phyloP scores from a whole-genome alignment of 495 filamentous ascomycete genomes.

The Bathelium albidoporum region DNA sequence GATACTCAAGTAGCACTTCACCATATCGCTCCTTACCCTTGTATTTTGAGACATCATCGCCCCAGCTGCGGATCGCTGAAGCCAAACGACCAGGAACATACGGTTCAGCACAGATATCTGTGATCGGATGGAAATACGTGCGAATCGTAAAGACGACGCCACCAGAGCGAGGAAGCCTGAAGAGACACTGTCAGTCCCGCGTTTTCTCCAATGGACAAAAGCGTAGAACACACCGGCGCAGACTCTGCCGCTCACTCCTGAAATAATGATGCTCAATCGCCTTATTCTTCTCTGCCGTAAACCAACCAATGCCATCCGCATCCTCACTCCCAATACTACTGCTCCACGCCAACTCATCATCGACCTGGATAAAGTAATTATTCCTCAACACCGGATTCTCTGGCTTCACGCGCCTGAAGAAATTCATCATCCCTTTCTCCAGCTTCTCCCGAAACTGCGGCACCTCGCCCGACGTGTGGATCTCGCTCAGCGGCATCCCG shows the following conservation, averaged over 20 bases:
- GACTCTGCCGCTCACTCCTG: constrained; percentile 66
- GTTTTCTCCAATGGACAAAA: background rate
- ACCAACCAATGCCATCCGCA: constrained; percentile 53
- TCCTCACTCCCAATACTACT: constrained; percentile 69
- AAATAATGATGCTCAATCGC: constrained; percentile 70
- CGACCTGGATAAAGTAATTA: constrained; percentile 37
- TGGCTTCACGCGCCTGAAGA: constrained; percentile 30
- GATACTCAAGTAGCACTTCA: constrained; percentile 69
- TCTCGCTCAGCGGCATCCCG: constrained; percentile 72
- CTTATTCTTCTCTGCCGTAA: constrained; percentile 64
- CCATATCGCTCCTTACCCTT: constrained; percentile 75
- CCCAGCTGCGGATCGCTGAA: constrained; percentile 59
- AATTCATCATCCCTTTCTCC: constrained; percentile 47
- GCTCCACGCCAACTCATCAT: constrained; percentile 42
- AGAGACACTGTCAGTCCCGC: background rate
- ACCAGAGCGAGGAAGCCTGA: constrained; percentile 54
- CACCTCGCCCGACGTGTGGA: constrained; percentile 75
- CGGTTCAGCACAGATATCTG: constrained; percentile 30
- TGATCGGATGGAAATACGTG: constrained; percentile 34
- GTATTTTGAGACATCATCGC: constrained; percentile 70
- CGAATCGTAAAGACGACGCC: constrained; percentile 48
- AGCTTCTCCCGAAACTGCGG: constrained; percentile 68
- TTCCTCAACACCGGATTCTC: constrained; percentile 31
- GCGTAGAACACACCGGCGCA: constrained; percentile 41
- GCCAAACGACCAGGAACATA: constrained; percentile 33